phyloP scores from a whole-genome alignment of 352 stramenopile genomes.

The Phytophthora ohioensis region DNA sequence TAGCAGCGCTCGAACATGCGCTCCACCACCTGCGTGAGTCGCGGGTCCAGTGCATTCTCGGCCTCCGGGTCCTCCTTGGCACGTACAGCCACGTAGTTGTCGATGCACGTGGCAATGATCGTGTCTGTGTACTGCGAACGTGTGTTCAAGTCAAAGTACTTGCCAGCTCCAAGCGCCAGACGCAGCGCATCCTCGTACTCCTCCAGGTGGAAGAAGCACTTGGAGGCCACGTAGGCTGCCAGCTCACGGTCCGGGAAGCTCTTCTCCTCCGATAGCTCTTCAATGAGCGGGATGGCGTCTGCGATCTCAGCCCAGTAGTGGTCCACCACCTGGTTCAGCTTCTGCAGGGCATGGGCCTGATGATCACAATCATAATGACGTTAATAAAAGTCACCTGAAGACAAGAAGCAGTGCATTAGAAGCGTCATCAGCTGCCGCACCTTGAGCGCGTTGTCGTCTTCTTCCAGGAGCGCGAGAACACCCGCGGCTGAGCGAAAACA shows the following conservation, averaged over 20 bases:
- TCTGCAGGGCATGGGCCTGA: slow-evolving; percentile 91
- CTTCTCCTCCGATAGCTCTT: slow-evolving; percentile 94
- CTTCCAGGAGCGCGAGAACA: slow-evolving; percentile 91
- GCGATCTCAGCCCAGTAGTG: slow-evolving; percentile 95
- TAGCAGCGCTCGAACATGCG: slow-evolving; percentile 99
- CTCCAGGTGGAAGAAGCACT: slow-evolving; percentile 99
- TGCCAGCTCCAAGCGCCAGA: slow-evolving; percentile 95
- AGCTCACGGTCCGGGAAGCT: slow-evolving; percentile 92
- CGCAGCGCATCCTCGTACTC: slow-evolving; percentile 96
- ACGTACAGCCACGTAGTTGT: slow-evolving; percentile 96
- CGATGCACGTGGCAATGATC: slow-evolving; percentile 97
- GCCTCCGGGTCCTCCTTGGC: slow-evolving; percentile 78
- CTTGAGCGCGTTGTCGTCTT: slow-evolving; percentile 92
- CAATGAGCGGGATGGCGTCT: slow-evolving; percentile 92
- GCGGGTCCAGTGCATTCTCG: slow-evolving; percentile 85
- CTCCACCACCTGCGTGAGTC: slow-evolving; percentile 96
- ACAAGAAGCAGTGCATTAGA: slow-evolving; percentile 1
- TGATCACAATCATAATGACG: slow-evolving; percentile 14
- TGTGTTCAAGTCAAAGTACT: slow-evolving; percentile 95
- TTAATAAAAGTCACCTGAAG: slow-evolving; percentile 2
- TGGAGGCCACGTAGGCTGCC: slow-evolving; percentile 92
- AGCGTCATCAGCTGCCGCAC: slow-evolving; percentile 34
- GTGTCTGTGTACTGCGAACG: slow-evolving; percentile 97
- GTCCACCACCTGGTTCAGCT: slow-evolving; percentile 94
- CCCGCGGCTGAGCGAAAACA: slow-evolving; percentile 69